Base-by-base conservation (phyloP, 768 basidiomycete species). In the Trametes cubensis region DNA sequence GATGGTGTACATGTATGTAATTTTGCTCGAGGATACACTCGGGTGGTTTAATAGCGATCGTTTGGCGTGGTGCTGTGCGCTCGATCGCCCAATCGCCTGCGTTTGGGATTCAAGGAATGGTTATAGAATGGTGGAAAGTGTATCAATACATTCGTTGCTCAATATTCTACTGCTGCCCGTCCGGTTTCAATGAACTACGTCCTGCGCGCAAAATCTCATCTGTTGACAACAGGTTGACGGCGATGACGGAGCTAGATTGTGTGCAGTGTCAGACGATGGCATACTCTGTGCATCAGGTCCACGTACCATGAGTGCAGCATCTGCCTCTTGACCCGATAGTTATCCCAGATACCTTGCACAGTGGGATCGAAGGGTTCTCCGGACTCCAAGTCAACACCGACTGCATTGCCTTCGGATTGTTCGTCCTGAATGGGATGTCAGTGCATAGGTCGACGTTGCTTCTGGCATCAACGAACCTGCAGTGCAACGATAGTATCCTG, bases 341-440 rank as follows among this genome's bases (percentile, higher is more conserved):
- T 98, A 74, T 99, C 97, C 95, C 95, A 99, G 26, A 99, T 88
- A 40, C 97, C 97, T 72, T 95, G 91, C 6, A 93, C 88, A 11
- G 92, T 92, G 21, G 97, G 97, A 71, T 99, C 96, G 71, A 96
- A 91, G 1, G 96, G 95, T 75, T 97, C 94, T 54, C 97, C 97
- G 18, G 94, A 90, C 72, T 94, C 80, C 40, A 99, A 79, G 76
- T 98, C 93, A 64, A 99, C 74, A 17, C 97, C 97, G 65, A 96
- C 95, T 46, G 85, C 77, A 70, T 92, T 92, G n/a, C 94, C 95
- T 66, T 97, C 95, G 1, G 91, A 90, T 70, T 93, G 88, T 71
- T 98, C 97, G 59, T 98, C 96, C 88, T 94, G 68, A 7, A 44
- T 21, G 3, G 2, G 17, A 20, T 18, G 10, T 40, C 2, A 46